Conservation (phyloP, 1,284 basidiomycete genomes). For the Prillingera fragicola region DNA sequence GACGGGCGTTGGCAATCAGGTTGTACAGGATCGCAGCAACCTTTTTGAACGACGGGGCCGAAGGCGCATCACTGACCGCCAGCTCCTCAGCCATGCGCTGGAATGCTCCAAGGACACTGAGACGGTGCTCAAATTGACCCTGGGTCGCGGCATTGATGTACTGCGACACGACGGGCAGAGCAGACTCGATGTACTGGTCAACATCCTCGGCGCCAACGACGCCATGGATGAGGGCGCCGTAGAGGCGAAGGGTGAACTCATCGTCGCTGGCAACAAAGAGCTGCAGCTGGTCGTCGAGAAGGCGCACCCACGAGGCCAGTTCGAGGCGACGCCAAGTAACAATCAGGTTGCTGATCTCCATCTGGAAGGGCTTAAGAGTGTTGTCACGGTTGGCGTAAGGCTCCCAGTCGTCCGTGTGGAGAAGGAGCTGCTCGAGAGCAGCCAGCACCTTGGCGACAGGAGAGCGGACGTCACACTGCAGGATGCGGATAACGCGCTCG, state of each 20-base stretch:
- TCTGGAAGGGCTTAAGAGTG: constrained; percentile 64
- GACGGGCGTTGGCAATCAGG: constrained; percentile 61
- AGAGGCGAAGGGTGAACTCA: constrained; percentile 89
- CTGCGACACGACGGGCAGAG: constrained; percentile 74
- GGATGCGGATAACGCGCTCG: constrained; percentile 66
- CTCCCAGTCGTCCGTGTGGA: constrained; percentile 95
- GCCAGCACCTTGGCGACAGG: constrained; percentile 80
- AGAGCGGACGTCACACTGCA: constrained; percentile 61
- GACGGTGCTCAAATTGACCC: constrained; percentile 71
- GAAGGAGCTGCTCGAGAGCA: constrained; percentile 76
- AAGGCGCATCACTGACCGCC: constrained; percentile 38
- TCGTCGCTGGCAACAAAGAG: constrained; percentile 61
- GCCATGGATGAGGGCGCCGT: constrained; percentile 70
- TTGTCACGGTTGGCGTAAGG: constrained; percentile 85
- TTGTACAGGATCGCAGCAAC: constrained; percentile 62
- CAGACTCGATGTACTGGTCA: constrained; percentile 53
- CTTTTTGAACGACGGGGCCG: constrained; percentile 47
- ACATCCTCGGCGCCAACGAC: constrained; percentile 52
- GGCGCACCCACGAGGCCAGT: constrained; percentile 74
- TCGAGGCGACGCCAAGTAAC: constrained; percentile 89
- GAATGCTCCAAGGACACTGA: constrained; percentile 68
- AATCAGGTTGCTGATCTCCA: constrained; percentile 65
- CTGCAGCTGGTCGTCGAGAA: constrained; percentile 67
- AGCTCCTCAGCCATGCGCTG: constrained; percentile 47
- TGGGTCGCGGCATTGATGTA: constrained; percentile 73